Base-by-base conservation (phyloP, 2,329 filamentous ascomycete genomes). In the Fusarium pininemorale region DNA sequence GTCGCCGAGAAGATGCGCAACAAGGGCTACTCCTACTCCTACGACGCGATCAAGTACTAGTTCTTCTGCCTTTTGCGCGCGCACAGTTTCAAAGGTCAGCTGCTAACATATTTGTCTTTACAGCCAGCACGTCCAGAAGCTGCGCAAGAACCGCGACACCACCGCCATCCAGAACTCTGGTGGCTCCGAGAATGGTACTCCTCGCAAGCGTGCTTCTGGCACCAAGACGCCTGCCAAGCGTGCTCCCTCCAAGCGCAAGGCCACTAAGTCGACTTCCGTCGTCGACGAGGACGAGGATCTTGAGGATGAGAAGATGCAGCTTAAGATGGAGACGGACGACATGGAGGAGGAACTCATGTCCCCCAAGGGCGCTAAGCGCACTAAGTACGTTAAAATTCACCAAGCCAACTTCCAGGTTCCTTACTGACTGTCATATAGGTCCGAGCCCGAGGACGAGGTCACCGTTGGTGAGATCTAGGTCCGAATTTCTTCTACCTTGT, bases 81-180 rank as follows among this genome's bases (percentile, higher is more conserved):
- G 18, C 37, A 55, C 57, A 35, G 38, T 20, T 50, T 6, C 22
- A 44, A n/a, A 16, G 58, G 48, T 10, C 10, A 47, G 68, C 20
- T 30, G 50, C 69, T 78, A 73, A 79, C 65, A 44, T n/a, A 6
- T 28, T 41, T 51, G 35, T 60, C 41, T 55, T 38, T 59, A 59
- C 55, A 87, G 85, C 51, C 85, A 87, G 74, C 85, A 87, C 39
- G 81, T 87, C 13, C 83, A 85, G 71, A 87, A 86, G 72, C 80
- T 87, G 7, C 83, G 83, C 68, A 81, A 79, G 68, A 79, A 70
- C 42, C 80, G 81, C 11, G 82, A 82, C n/a, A 77, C 76, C 10
- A 45, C 69, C 18, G 75, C 63, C 13, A 70, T 80, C 26, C 78
- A 38, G 75, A 72, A 22, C 14, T 63, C 72, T 12, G 69, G 66